Percentiles rank a stretch among this genome's conserved stretches.
Evolutionary conservation across 2,329 filamentous ascomycete species (phyloP).

Genomic region (Myriosclerotinia curreyana): DNA sequence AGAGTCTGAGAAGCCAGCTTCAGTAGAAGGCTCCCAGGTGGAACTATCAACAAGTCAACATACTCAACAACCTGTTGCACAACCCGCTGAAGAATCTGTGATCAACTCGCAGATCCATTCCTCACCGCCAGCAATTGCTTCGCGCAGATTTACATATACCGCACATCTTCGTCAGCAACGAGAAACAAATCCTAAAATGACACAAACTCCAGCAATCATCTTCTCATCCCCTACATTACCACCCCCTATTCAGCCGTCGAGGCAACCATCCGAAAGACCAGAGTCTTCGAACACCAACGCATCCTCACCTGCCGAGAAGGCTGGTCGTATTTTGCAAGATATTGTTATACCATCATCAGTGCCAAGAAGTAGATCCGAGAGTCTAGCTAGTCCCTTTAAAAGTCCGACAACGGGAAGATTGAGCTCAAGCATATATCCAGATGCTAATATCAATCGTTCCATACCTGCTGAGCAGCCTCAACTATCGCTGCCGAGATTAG

Average conservation of each 20-base stretch:
- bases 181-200: constrained; percentile 29
- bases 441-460: constrained; percentile 20
- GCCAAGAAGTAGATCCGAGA: constrained; percentile 37
- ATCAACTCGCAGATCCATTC: constrained; percentile 35
- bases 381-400: constrained; percentile 39
- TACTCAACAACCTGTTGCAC: constrained; percentile 1
- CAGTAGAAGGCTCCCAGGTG: neutral
- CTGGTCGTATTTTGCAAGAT: constrained; percentile 39
- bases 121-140: constrained; percentile 36
- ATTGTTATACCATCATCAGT: constrained; percentile 36
- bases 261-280: constrained; percentile 23
- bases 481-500: constrained; percentile 29
- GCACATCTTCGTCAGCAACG: constrained; percentile 35
- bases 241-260: constrained; percentile 31
- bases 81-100: constrained; percentile 25
- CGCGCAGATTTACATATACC: constrained; percentile 36
- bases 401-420: constrained; percentile 35
- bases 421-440: constrained; percentile 29
- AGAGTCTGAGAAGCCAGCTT: constrained; percentile 3
- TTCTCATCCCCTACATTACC: constrained; percentile 40
- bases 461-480: constrained; percentile 20
- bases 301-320: constrained; percentile 36
- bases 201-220: constrained; percentile 37
- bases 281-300: constrained; percentile 18
- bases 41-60: constrained; percentile 1